phyloP scores from a whole-genome alignment of 2,329 filamentous ascomycete species.

The Sclerotinia minor region DNA sequence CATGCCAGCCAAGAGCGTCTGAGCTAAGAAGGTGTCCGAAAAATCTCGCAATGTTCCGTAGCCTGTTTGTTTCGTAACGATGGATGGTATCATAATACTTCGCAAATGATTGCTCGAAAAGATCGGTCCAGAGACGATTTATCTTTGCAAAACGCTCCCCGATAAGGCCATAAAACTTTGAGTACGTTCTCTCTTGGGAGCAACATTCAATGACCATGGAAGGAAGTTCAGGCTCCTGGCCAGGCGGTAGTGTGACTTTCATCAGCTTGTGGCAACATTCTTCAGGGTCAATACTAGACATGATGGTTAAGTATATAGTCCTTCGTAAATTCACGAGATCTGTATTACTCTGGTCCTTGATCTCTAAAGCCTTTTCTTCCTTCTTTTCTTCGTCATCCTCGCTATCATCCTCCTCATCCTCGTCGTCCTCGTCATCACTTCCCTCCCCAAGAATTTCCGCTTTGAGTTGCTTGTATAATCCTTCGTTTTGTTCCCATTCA shows the following conservation, averaged over 20 bases:
- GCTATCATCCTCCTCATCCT: constrained; percentile 63
- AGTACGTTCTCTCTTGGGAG: constrained; percentile 94
- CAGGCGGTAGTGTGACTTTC: constrained; percentile 83
- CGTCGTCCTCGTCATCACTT: constrained; percentile 77
- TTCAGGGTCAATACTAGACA: constrained; percentile 93
- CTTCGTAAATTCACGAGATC: constrained; percentile 90
- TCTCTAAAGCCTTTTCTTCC: constrained; percentile 82
- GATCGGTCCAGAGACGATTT: constrained; percentile 88
- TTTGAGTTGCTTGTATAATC: constrained; percentile 84
- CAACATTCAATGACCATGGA: constrained; percentile 98
- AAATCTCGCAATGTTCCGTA: constrained; percentile 92
- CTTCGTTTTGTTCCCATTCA: constrained; percentile 88
- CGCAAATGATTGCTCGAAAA: constrained; percentile 86
- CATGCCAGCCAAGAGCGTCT: constrained; percentile 91
- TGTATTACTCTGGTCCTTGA: constrained; percentile 96
- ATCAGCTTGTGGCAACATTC: constrained; percentile 97
- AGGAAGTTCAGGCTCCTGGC: constrained; percentile 84
- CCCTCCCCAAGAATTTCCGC: constrained; percentile 92
- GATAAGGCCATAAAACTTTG: constrained; percentile 94
- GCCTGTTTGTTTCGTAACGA: constrained; percentile 90
- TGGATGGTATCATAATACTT: constrained; percentile 98
- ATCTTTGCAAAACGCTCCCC: constrained; percentile 95
- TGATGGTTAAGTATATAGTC: constrained; percentile 96
- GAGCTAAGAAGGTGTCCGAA: constrained; percentile 89
- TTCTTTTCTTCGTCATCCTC: constrained; percentile 71